Evolutionary conservation across 1,284 basidiomycete genomes (phyloP).

Genomic region (Phylloporus sp.): DNA sequence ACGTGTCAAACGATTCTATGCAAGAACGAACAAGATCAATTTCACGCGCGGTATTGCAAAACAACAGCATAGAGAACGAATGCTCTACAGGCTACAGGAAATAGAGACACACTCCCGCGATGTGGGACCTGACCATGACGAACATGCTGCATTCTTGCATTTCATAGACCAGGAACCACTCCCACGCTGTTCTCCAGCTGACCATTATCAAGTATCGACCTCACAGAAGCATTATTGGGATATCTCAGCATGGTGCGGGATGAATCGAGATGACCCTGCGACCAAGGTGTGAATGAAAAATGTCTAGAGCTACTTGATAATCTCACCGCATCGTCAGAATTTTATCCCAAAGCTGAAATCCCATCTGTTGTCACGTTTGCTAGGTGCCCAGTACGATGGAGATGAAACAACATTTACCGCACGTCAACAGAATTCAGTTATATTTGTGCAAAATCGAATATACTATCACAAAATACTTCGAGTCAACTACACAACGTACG

Average conservation of each 20-base stretch:
- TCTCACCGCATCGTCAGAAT: too few relatives aligned
- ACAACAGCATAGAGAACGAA: background rate
- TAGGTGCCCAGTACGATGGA: background rate
- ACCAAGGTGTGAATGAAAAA: too few relatives aligned
- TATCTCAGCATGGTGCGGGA: too few relatives aligned
- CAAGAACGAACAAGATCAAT: background rate
- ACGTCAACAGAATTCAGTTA: background rate
- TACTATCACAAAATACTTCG: background rate
- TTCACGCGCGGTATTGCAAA: background rate
- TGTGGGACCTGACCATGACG: background rate
- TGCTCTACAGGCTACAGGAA: background rate
- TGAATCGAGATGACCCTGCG: too few relatives aligned
- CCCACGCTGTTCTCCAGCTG: too few relatives aligned
- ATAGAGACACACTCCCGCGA: too few relatives aligned
- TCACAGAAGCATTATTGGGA: too few relatives aligned
- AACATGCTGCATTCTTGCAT: background rate
- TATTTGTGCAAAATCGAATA: background rate
- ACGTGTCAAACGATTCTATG: background rate
- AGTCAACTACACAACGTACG: constrained; percentile 8
- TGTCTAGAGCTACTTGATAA: too few relatives aligned
- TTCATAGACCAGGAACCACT: too few relatives aligned
- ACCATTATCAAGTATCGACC: too few relatives aligned
- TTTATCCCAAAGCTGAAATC: too few relatives aligned
- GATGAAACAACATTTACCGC: background rate
- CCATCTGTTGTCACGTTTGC: too few relatives aligned